Evolutionary conservation across 2,329 filamentous ascomycete species (phyloP).

Genomic region (Alternaria sp.): DNA sequence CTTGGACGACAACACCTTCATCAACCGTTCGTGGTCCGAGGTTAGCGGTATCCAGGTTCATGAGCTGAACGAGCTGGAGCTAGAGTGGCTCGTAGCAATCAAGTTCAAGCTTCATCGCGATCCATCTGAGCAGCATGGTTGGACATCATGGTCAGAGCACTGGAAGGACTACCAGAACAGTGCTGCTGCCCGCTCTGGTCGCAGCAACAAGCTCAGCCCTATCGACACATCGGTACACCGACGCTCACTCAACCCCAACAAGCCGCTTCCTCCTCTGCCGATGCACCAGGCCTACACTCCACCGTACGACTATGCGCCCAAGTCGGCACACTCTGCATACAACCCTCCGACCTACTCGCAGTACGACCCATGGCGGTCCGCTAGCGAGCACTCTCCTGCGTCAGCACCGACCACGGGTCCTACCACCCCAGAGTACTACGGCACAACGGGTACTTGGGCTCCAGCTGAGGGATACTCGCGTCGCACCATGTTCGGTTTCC

Average conservation of each 20-base stretch:
- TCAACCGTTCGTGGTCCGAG: conserved; percentile 96
- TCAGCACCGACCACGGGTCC: conserved; percentile 61
- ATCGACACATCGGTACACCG: conserved; percentile 70
- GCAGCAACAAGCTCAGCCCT: conserved; percentile 59
- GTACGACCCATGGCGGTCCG: conserved; percentile 52
- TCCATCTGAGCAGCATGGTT: conserved; percentile 75
- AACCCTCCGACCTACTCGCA: conserved; percentile 42
- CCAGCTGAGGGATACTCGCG: conserved; percentile 52
- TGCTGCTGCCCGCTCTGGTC: conserved; percentile 49
- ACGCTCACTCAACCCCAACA: conserved; percentile 54
- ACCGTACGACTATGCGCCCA: conserved; percentile 44
- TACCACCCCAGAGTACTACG: conserved; percentile 61
- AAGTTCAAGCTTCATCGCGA: conserved; percentile 87
- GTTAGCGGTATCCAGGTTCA: conserved; percentile 86
- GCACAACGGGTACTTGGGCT: conserved; percentile 55
- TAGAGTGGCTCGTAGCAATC: conserved; percentile 84
- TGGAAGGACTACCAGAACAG: conserved; percentile 69
- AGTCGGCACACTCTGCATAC: conserved; percentile 48
- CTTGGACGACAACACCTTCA: conserved; percentile 95
- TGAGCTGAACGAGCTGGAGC: conserved; percentile 85
- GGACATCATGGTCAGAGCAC: conserved; percentile 67
- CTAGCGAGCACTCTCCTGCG: conserved; percentile 57
- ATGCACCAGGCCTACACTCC: conserved; percentile 49
- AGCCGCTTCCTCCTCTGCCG: conserved; percentile 51
- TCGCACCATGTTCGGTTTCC: conserved; percentile 52